phyloP scores from a whole-genome alignment of 225 moss, liverwort and hornwort genomes.

The Bryoerythrophyllum caledonicum region DNA sequence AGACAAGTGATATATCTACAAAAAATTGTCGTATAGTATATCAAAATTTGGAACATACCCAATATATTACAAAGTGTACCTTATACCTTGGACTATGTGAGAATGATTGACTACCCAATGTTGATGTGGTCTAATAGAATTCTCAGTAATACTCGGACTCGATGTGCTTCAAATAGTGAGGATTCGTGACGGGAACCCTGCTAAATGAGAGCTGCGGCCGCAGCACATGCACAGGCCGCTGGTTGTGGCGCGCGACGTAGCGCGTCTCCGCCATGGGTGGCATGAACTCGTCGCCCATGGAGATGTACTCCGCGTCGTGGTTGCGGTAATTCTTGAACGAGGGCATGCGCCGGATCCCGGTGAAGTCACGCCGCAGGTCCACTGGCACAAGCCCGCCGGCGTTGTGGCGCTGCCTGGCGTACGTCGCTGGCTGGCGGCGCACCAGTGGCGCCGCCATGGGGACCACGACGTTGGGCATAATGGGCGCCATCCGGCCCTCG shows the following conservation, averaged over 20 bases:
- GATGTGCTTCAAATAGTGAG: conserved; percentile 28
- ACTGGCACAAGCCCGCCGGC: conserved; percentile 1
- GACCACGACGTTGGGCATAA: not conserved
- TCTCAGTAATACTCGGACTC: conserved; percentile 26
- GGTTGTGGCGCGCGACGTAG: conserved; percentile 11
- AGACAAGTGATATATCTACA: too few relatives aligned
- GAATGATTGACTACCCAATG: too few relatives aligned
- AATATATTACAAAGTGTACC: too few relatives aligned
- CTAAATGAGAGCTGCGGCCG: conserved; percentile 28
- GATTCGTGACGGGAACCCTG: conserved; percentile 29
- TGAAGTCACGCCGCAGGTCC: conserved; percentile 18
- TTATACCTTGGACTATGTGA: too few relatives aligned
- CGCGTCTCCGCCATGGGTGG: conserved; percentile 1
- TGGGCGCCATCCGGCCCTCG: conserved; percentile 18
- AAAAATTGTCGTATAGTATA: too few relatives aligned
- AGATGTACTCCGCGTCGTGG: conserved; percentile 38
- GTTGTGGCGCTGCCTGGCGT: not conserved
- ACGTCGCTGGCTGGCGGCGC: not conserved
- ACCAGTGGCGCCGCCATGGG: not conserved
- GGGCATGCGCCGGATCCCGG: conserved; percentile 37
- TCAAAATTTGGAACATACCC: too few relatives aligned
- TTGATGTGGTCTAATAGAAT: too few relatives aligned
- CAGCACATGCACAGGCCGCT: not conserved
- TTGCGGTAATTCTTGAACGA: conserved; percentile 26
- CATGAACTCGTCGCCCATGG: conserved; percentile 21